Evolutionary conservation across 129 eudicot genomes (phyloP).

Genomic region (Ambrosia trifida): DNA sequence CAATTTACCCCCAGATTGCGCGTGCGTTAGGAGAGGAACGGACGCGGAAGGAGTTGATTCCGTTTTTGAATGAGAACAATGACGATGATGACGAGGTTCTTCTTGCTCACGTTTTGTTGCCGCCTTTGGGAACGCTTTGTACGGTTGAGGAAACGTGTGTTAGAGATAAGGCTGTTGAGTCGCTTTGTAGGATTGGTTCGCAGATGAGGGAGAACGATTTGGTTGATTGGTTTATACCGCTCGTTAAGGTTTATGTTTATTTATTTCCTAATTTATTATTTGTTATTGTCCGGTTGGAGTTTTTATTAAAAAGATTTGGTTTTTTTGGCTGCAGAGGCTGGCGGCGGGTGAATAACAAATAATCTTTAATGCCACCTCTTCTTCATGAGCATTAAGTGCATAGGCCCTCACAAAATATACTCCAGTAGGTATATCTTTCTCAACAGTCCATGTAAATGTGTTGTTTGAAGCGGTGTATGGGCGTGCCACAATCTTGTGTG

Average conservation of each 20-base stretch:
- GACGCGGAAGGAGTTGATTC: conserved; percentile 85
- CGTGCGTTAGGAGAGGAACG: conserved; percentile 98
- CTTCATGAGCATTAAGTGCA: too few species aligned
- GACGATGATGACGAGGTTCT: conserved; percentile 98
- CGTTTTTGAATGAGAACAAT: conserved; percentile 91
- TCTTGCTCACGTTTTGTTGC: conserved; percentile 91
- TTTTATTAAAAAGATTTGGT: not conserved
- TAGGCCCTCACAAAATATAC: too few species aligned
- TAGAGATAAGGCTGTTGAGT: conserved; percentile 98
- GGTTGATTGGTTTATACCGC: conserved; percentile 86
- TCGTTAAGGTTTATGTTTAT: conserved; percentile 71
- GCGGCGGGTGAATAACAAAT: conserved; percentile 99
- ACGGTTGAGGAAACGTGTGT: conserved; percentile 96
- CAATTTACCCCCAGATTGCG: conserved; percentile 39
- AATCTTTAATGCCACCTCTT: too few species aligned
- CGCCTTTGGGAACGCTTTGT: conserved; percentile 94
- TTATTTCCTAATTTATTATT: too few species aligned
- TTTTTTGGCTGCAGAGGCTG: conserved; percentile 58
- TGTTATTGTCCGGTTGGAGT: not conserved
- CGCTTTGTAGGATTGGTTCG: conserved; percentile 83
- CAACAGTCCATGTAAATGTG: too few species aligned
- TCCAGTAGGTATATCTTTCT: too few species aligned
- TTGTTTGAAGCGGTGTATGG: too few species aligned
- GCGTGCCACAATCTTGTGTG: too few species aligned
- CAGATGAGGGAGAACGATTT: conserved; percentile 95